Conservation (phyloP, 2,329 filamentous ascomycete species). For the Pseudogymnoascus sp. region DNA sequence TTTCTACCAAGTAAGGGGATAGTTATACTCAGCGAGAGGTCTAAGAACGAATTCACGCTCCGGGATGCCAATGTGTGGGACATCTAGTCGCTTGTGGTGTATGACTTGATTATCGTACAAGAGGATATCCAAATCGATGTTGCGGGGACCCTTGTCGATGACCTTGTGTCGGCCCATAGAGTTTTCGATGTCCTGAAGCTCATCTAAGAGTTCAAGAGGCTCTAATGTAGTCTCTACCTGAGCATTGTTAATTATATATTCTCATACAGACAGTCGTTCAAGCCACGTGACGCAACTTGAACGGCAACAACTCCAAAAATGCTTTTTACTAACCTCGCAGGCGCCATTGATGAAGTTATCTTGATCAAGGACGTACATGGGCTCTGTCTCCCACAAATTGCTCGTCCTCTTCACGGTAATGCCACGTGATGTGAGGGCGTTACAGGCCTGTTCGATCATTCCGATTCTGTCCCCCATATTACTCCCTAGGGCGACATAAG, state of each 20-base stretch:
- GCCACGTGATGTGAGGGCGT: slow-evolving; percentile 63
- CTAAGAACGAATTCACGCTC: slow-evolving; percentile 92
- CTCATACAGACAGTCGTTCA: not conserved
- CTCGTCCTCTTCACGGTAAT: slow-evolving; percentile 76
- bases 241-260: slow-evolving; percentile 14
- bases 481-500: slow-evolving; percentile 84
- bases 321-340: slow-evolving; percentile 62
- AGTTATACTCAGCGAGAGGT: slow-evolving; percentile 67
- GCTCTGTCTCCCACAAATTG: slow-evolving; percentile 85
- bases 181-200: slow-evolving; percentile 77
- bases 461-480: slow-evolving; percentile 81
- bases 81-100: slow-evolving; percentile 63
- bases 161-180: slow-evolving; percentile 72
- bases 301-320: not conserved
- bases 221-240: slow-evolving; percentile 74
- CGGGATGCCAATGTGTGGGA: slow-evolving; percentile 78
- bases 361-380: slow-evolving; percentile 94
- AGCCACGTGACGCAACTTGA: not conserved
- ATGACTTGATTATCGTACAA: slow-evolving; percentile 66
- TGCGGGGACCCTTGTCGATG: slow-evolving; percentile 88
- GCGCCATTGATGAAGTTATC: slow-evolving; percentile 84
- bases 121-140: slow-evolving; percentile 89
- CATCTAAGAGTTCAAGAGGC: slow-evolving; percentile 69
- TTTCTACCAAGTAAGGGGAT: not conserved
- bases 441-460: slow-evolving; percentile 79